Percentiles rank a stretch among this genome's conserved stretches.
Evolutionary conservation across 163 green algal genomes (phyloP).

Genomic region (Chlamydomonas reinhardtii): DNA sequence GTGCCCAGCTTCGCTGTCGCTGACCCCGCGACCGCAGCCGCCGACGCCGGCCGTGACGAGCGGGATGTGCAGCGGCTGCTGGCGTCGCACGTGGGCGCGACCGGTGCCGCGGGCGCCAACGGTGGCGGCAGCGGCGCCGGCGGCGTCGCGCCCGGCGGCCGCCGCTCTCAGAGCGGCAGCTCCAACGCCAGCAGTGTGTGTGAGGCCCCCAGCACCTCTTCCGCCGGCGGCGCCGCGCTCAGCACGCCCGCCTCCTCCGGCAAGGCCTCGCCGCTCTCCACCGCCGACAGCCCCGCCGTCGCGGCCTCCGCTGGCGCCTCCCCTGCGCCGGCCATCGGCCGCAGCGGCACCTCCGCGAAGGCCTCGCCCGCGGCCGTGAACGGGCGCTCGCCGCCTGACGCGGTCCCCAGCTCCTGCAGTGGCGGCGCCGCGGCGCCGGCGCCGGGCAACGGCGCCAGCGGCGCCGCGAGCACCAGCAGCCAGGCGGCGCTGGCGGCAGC

Average conservation of each 20-base stretch:
- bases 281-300: background rate
- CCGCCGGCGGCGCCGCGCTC: background rate
- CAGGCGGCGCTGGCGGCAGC: conserved; percentile 26
- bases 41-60: background rate
- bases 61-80: background rate
- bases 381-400: too few species aligned
- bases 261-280: conserved; percentile 13
- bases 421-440: background rate
- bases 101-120: too few species aligned
- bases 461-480: background rate
- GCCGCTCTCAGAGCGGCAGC: conserved; percentile 15
- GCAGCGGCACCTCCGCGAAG: background rate
- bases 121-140: background rate
- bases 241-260: background rate
- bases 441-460: background rate
- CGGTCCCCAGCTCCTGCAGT: too few species aligned
- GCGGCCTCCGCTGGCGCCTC: background rate
- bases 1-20: too few species aligned
- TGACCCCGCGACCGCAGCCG: too few species aligned
- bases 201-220: background rate
- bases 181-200: conserved; percentile 42
- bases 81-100: conserved; percentile 3
- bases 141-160: background rate
- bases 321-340: background rate
- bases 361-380: background rate